phyloP scores from a whole-genome alignment of 768 basidiomycete species.

The Russula abietina region DNA sequence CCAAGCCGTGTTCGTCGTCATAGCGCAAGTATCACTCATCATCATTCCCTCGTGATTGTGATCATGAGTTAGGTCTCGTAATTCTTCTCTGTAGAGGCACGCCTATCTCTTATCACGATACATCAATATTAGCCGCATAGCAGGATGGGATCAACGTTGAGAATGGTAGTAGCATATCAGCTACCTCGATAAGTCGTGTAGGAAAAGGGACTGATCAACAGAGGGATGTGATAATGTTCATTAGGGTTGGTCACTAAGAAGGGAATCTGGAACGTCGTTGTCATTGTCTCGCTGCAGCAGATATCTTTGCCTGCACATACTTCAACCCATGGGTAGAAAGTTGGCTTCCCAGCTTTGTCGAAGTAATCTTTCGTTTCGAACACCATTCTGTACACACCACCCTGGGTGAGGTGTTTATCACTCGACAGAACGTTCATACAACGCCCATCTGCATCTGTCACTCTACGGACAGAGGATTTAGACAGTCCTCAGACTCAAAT shows the following conservation, averaged over 20 bases:
- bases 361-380: conserved; percentile 86
- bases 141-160: neutral
- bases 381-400: conserved; percentile 67
- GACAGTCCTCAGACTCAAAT: neutral
- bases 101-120: conserved; percentile 11
- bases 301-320: conserved; percentile 37
- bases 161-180: conserved; percentile 30
- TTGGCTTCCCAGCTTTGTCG: conserved; percentile 49
- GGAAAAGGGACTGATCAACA: conserved; percentile 87
- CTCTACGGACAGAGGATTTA: conserved; percentile 36
- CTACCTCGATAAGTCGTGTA: conserved; percentile 94
- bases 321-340: conserved; percentile 91
- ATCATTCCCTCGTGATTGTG: conserved; percentile 1
- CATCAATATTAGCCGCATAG: conserved; percentile 16
- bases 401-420: conserved; percentile 40
- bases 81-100: conserved; percentile 20
- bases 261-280: conserved; percentile 45
- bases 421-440: conserved; percentile 66
- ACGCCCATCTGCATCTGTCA: conserved; percentile 77
- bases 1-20: neutral
- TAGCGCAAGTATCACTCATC: neutral
- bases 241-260: conserved; percentile 66
- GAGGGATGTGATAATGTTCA: conserved; percentile 87
- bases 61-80: conserved; percentile 1
- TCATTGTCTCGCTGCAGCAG: neutral